These are phyloP conservation scores for Verbena officinalis DNA, from an alignment of 257 asterid genomes.

Conservation along the genomic window DNA sequence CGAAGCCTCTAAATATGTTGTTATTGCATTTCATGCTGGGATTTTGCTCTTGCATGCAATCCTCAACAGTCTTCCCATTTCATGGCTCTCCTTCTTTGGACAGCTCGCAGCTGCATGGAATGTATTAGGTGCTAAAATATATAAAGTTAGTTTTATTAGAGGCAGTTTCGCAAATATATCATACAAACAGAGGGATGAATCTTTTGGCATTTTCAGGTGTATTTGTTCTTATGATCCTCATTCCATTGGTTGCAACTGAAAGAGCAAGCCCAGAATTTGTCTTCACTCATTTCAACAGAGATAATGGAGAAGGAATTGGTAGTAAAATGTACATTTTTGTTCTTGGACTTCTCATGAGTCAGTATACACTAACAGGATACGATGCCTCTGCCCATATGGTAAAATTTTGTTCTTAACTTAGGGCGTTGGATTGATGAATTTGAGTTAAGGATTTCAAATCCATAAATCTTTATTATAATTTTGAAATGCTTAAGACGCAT, in stretches of 20 bases:
- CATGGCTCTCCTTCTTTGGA: slow-evolving; percentile 77
- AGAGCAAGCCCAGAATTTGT: slow-evolving; percentile 77
- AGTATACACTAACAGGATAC: slow-evolving; percentile 83
- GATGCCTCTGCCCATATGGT: slow-evolving; percentile 99
- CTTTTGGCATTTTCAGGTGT: slow-evolving; percentile 58
- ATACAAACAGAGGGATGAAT: slow-evolving; percentile 4
- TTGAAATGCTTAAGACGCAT: no score
- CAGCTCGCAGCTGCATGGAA: slow-evolving; percentile 98
- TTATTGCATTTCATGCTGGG: slow-evolving; percentile 76
- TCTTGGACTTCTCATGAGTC: slow-evolving; percentile 96
- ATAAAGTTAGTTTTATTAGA: neutral
- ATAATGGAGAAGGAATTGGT: slow-evolving; percentile 67
- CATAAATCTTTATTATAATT: no score
- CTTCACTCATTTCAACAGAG: slow-evolving; percentile 82
- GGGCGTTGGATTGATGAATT: no score
- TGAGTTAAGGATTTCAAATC: no score
- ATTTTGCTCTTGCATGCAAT: slow-evolving; percentile 71
- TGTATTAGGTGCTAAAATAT: slow-evolving; percentile 53
- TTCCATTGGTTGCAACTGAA: slow-evolving; percentile 84
- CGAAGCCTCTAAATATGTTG: slow-evolving; percentile 77
- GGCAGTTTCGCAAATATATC: neutral
- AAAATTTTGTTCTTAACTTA: slow-evolving; percentile 33
- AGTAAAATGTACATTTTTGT: slow-evolving; percentile 73
- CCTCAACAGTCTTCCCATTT: slow-evolving; percentile 86
- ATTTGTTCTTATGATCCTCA: slow-evolving; percentile 83